Base-by-base conservation (phyloP, 2,329 filamentous ascomycete species). In the Fonsecaea multimorphosa region DNA sequence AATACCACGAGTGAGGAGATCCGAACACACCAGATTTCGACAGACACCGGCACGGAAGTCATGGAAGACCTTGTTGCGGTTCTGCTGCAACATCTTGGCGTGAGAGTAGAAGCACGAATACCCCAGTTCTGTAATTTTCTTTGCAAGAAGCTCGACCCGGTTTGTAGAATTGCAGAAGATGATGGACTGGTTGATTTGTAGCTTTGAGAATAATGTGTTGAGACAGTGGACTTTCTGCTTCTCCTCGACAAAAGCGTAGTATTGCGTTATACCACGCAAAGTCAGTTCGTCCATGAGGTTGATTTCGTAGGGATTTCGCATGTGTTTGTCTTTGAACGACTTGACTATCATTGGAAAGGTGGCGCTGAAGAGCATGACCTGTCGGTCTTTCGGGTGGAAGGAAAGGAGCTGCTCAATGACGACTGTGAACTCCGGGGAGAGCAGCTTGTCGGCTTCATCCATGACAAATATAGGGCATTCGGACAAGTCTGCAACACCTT, bases 131-230 rank as follows among this genome's bases (percentile, higher is more conserved):
- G 96, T 99, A 75, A 99, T 99, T 81, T 99, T 99, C 85, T 99
- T 99, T 58, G 95, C 95, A 29, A 99, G 87, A 60, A 99, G 85
- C 80, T 99, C 95, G 67, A 99, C 95, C 71, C 95, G 92, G 79
- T 98, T 98, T 61, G 95, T 99, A 46, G 95, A 99, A 81, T 99
- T 99, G 83, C 95, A 99, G 83, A 99, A 99, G 78, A 99, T 99
- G 82, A 99, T 99, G 69, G 96, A 99, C 83, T 99, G 95, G 82
- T 99, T 99, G 82, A 99, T 99, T 80, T 99, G 94, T 16, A 99
- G 88, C 81, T 97, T 97, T 73, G 93, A 97, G 84, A 99, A 99
- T 70, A 99, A 89, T 0, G 95, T 99, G 83, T 99, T 99, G 71
- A 99, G 83, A 78, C 95, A 99, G 82, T 99, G 96, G 22, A 99